Evolutionary conservation across 345 rosid genomes (phyloP), one percentile per base, ranked within the genome.

Genomic region (Draba incana): DNA sequence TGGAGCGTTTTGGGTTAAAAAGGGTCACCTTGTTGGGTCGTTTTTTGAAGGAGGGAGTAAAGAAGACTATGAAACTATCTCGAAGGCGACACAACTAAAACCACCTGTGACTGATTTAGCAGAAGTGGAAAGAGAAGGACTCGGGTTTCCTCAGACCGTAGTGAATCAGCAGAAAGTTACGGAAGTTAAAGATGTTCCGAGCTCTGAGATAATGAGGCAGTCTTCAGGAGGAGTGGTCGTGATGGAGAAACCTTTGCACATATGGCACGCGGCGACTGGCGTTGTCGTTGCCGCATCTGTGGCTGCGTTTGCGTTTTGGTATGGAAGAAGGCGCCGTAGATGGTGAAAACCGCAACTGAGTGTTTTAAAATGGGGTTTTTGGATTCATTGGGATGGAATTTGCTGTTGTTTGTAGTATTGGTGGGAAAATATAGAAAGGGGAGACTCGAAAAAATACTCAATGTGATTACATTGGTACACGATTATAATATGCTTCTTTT

Each of bases 11-110:
- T 91, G 99, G 99, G 72, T 91, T 31, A 89, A 65, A 75, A 85
- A 86, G 55, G 96, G 96, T 50, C 87, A 75, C 38, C 89, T 94
- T 2, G 88, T 85, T 23, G 99, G 99, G 5, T 84, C 96, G 6
- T 94, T 94, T 83, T 88, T 94, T 4, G 99, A 91, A 80, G 99
- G 98, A 62, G 98, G 99, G 44, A 83, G 82, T 13, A 88, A 89
- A 79, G 93, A 91, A 80, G 99, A 94, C 47, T 91, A 89, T 6
- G 96, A 91, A 74, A 93, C 87, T 2, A 75, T 89, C 70, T 92
- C 98, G 5, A 81, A 75, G 64, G 85, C 88, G n/a, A 86, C 99
- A 2, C 69, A 77, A 76, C 62, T 86, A 44, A 81, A 82, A 79
- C 95, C 93, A 10, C 86, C 61, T 6, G 55, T 87, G 3, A 79